A percentile compares a stretch with the other conserved stretches of the same genome.
phyloP scores from a whole-genome alignment of 257 asterid species.

The Nicotiana tabacum region DNA sequence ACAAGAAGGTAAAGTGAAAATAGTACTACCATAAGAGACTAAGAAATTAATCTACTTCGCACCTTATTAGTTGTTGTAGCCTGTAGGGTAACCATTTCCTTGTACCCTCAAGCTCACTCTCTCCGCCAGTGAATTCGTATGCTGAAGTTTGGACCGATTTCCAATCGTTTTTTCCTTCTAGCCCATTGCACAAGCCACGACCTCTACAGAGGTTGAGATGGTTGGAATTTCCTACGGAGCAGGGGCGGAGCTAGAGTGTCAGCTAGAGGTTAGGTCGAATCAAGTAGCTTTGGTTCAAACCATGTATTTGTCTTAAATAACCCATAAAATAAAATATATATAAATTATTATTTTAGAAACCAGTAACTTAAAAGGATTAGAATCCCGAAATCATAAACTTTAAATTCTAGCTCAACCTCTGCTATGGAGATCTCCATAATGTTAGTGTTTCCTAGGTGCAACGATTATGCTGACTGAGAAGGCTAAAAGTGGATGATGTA shows the following conservation, averaged over 20 bases:
- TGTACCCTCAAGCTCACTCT: not conserved
- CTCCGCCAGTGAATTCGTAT: not conserved
- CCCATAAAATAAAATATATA: too few species aligned
- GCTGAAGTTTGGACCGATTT: not conserved
- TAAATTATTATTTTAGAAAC: too few species aligned
- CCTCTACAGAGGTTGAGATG: not conserved
- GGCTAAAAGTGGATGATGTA: not conserved
- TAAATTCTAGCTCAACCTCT: too few species aligned
- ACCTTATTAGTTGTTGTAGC: not conserved
- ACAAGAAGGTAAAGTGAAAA: too few species aligned
- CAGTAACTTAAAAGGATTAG: too few species aligned
- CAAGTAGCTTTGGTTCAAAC: too few species aligned
- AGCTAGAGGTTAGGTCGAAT: too few species aligned
- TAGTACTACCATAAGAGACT: not conserved
- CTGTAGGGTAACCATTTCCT: not conserved
- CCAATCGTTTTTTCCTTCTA: not conserved
- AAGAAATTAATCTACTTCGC: not conserved
- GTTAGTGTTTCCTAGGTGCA: too few species aligned
- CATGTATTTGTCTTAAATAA: too few species aligned
- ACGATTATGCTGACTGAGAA: not conserved
- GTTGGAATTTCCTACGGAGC: not conserved
- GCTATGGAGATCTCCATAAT: too few species aligned
- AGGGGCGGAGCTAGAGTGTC: too few species aligned
- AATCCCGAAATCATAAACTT: too few species aligned
- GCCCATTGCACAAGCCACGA: not conserved